phyloP scores from a whole-genome alignment of 345 rosid species.

The Eucalyptus virginea region DNA sequence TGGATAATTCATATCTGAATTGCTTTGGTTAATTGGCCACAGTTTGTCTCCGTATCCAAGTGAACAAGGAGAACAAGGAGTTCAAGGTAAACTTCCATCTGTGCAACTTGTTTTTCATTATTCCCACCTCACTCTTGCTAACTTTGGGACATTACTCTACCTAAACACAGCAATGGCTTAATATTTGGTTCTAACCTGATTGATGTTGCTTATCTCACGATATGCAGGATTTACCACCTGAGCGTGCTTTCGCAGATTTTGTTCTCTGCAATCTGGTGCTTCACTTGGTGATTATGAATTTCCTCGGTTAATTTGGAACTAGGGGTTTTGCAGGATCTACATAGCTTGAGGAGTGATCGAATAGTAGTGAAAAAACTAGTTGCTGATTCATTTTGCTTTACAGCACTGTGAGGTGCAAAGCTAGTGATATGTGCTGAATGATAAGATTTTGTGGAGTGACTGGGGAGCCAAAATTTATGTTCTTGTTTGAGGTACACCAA shows the following conservation, averaged over 20 bases:
- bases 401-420: not conserved
- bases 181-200: not conserved
- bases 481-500: not conserved
- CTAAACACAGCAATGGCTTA: not conserved
- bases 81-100: not conserved
- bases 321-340: not conserved
- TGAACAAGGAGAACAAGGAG: conserved; percentile 99
- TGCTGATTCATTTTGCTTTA: not conserved
- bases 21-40: not conserved
- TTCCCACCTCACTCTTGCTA: not conserved
- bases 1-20: not conserved
- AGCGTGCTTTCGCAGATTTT: conserved; percentile 45
- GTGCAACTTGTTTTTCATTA: not conserved
- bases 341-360: not conserved
- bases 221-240: conserved; percentile 34
- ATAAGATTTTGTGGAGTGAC: not conserved
- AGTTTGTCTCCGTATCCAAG: conserved; percentile 99
- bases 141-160: not conserved
- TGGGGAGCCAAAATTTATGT: not conserved
- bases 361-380: not conserved
- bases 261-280: conserved; percentile 47
- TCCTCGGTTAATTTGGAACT: conserved; percentile 28
- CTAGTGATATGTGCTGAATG: not conserved
- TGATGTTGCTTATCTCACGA: not conserved
- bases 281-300: conserved; percentile 45